Conservation (phyloP, 2,329 filamentous ascomycete genomes). For the Cordyceps farinosa region DNA sequence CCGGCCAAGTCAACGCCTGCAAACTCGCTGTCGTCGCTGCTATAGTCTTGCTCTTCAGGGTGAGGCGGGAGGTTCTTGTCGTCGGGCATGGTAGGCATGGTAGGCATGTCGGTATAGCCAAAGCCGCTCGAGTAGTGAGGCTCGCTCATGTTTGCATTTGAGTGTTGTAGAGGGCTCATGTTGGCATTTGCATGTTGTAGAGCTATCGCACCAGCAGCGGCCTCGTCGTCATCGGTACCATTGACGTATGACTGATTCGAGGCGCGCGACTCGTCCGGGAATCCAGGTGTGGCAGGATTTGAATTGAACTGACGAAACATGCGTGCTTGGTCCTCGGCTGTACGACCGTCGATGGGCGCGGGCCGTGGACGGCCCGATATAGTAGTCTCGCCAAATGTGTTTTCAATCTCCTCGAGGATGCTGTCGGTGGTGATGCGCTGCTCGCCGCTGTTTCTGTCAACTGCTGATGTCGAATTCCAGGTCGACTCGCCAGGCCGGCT, state of each 20-base stretch:
- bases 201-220: conserved; percentile 76
- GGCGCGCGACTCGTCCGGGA: conserved; percentile 23
- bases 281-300: conserved; percentile 42
- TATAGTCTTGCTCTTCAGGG: conserved; percentile 45
- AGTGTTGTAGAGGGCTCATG: conserved; percentile 75
- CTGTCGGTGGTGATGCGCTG: conserved; percentile 47
- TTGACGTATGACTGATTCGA: conserved; percentile 17
- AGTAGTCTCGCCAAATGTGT: conserved; percentile 34
- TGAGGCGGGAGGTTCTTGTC: conserved; percentile 41
- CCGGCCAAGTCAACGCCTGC: conserved; percentile 67
- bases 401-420: conserved; percentile 57
- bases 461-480: conserved; percentile 42
- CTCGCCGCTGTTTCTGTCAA: conserved; percentile 37
- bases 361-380: conserved; percentile 34
- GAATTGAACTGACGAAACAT: conserved; percentile 49
- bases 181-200: conserved; percentile 70
- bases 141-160: conserved; percentile 66
- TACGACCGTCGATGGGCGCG: conserved; percentile 43
- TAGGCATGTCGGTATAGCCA: conserved; percentile 31
- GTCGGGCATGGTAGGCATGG: conserved; percentile 28
- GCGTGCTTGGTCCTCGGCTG: conserved; percentile 45
- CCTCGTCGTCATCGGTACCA: conserved; percentile 66
- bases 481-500: conserved; percentile 46
- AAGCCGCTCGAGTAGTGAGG: conserved; percentile 43
- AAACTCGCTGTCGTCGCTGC: conserved; percentile 70